phyloP scores from a whole-genome alignment of 768 basidiomycete species.

The Auriculariales sp. region DNA sequence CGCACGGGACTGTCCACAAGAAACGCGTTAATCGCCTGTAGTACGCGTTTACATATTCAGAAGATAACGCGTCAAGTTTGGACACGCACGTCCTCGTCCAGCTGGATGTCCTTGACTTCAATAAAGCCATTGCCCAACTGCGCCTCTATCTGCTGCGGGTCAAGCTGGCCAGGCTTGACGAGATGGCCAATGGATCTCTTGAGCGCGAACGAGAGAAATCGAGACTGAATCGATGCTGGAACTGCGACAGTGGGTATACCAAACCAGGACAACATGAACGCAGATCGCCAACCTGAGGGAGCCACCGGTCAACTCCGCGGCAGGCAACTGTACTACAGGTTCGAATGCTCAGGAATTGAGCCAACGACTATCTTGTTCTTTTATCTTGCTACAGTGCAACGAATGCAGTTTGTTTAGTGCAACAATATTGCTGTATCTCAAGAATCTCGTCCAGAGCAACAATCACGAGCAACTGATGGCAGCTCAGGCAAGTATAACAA shows the following conservation, averaged over 20 bases:
- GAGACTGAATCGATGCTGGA: constrained; percentile 51
- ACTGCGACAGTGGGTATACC: constrained; percentile 20
- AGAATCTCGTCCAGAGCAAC: too few species aligned
- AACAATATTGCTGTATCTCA: too few species aligned
- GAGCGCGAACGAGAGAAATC: constrained; percentile 82
- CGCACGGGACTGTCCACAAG: constrained; percentile 50
- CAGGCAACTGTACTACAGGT: too few species aligned
- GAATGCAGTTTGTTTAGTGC: too few species aligned
- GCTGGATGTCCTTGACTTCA: constrained; percentile 69
- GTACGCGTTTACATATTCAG: not conserved
- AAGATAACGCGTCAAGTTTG: not conserved
- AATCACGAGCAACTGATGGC: too few species aligned
- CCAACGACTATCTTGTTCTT: too few species aligned
- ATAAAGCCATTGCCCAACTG: constrained; percentile 87
- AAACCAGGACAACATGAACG: too few species aligned
- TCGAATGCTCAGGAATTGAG: too few species aligned
- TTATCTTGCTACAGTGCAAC: too few species aligned
- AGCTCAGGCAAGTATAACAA: too few species aligned
- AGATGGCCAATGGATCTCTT: constrained; percentile 74
- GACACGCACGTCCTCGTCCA: constrained; percentile 54
- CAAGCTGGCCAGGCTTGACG: constrained; percentile 79
- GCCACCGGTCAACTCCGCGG: too few species aligned
- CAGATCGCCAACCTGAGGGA: too few species aligned
- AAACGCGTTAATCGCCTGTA: constrained; percentile 65
- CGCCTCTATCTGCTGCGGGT: constrained; percentile 75